Evolutionary conservation across 2,329 filamentous ascomycete genomes (phyloP), one percentile per base, ranked within the genome.

Genomic region (Ophiostoma sp.): DNA sequence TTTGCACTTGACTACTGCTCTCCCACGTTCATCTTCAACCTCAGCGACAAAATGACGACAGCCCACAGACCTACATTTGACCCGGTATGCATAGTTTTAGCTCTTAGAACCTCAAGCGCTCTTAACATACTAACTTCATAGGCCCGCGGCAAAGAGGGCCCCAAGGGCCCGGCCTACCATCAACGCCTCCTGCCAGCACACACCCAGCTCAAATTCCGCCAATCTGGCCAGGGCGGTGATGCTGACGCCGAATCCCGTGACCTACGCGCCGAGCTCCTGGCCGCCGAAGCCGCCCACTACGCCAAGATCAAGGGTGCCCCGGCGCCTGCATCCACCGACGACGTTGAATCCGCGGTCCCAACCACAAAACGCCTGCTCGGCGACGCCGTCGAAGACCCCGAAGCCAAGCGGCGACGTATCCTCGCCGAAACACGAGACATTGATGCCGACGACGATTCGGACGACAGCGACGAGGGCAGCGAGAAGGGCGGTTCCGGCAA

Each of bases 151-250:
- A 97, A 97, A 83, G 95, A 99, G 80, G 92, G 93, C 75, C 89
- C 93, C 70, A 90, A 93, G 75, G 95, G 95, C 64, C 91, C 92
- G 65, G 94, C 93, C 74, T 98, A 97, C 82, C 95, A 99, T 77
- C 94, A 98, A 79, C 90, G 95, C 74, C 89, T 98, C 16, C 88
- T 97, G 14, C 94, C 95, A 45, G 95, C 95, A 44, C 90, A 99
- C 78, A 98, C 92, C 12, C 89, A 92, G 72, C 88, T 99, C 76
- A 99, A 99, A 81, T 66, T 66, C 47, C 47, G 65, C 18, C 47
- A 66, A 81, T 84, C 90, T n/a, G 93, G 93, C 62, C 95, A 99
- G 81, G 95, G 95, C 74, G 91, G 92, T 72, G 89, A 88, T 72
- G 89, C 89, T 47, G 92, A 96, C 72, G 76, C 81, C 80, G 84